Conservation (phyloP, 2,329 filamentous ascomycete species). For the Arthroderma uncinatum region DNA sequence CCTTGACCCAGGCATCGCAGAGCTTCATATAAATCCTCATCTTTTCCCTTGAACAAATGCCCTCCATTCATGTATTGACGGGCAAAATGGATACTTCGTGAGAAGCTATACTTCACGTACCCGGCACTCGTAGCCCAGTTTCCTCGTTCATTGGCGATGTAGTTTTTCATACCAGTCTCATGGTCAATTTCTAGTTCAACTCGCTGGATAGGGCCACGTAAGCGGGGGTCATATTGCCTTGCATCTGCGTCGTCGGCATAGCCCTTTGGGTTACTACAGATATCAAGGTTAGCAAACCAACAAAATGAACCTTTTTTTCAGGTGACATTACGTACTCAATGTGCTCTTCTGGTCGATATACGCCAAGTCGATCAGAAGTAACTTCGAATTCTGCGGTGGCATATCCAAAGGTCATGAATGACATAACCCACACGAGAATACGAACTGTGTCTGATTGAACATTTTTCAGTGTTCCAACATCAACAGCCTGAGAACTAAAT, state of each 20-base stretch:
- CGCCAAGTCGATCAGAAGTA: conserved; percentile 65
- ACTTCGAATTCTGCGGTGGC: conserved; percentile 81
- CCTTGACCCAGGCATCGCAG: conserved; percentile 65
- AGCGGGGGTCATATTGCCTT: conserved; percentile 59
- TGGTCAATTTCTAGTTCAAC: conserved; percentile 62
- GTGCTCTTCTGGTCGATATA: conserved; percentile 62
- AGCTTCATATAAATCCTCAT: conserved; percentile 70
- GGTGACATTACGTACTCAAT: conserved; percentile 32
- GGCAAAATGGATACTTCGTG: conserved; percentile 65
- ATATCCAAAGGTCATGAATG: conserved; percentile 71
- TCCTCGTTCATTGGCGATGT: conserved; percentile 83
- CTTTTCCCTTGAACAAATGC: conserved; percentile 48
- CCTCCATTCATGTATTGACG: conserved; percentile 60
- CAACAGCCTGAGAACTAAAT: conserved; percentile 60
- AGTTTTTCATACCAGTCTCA: conserved; percentile 95
- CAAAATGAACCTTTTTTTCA: not conserved
- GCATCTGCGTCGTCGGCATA: conserved; percentile 84
- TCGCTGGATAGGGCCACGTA: conserved; percentile 65
- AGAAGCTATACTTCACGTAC: conserved; percentile 66
- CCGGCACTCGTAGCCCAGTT: conserved; percentile 83
- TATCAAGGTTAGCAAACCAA: conserved; percentile 43
- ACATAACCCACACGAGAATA: conserved; percentile 69
- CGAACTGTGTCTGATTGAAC: conserved; percentile 69
- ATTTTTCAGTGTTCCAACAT: conserved; percentile 67
- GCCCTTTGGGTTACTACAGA: conserved; percentile 56